phyloP scores from a whole-genome alignment of 2,329 filamentous ascomycete species.

The Colletotrichum gigasporum region DNA sequence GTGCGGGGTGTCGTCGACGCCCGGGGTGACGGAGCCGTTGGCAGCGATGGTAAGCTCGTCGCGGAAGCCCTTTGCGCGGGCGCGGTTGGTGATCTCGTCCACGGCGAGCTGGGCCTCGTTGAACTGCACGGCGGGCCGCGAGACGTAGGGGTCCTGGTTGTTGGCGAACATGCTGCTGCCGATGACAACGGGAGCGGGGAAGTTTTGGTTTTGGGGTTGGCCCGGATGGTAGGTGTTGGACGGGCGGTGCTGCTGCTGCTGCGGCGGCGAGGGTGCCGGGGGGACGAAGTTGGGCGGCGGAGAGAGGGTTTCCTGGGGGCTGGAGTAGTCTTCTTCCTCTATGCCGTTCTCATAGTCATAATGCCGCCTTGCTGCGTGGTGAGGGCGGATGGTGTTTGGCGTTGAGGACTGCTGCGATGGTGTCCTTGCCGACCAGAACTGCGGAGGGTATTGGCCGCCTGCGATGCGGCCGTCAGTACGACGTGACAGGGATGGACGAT shows the following conservation, averaged over 20 bases:
- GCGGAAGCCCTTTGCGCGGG: constrained; percentile 49
- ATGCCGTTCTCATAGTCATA: constrained; percentile 31
- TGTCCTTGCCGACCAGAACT: constrained; percentile 34
- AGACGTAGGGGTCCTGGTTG: constrained; percentile 49
- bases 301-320: constrained; percentile 40
- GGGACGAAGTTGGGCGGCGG: constrained; percentile 47
- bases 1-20: constrained; percentile 85
- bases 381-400: constrained; percentile 30
- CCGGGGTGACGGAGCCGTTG: constrained; percentile 71
- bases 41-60: constrained; percentile 61
- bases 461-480: constrained; percentile 31
- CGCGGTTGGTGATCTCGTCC: constrained; percentile 35
- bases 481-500: not conserved
- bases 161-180: constrained; percentile 22
- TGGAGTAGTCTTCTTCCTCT: constrained; percentile 34
- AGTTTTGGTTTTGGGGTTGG: not conserved
- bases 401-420: constrained; percentile 35
- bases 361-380: constrained; percentile 28
- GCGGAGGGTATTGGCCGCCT: constrained; percentile 33
- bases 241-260: constrained; percentile 43
- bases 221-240: not conserved
- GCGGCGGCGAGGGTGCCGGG: constrained; percentile 50
- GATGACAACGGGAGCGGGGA: constrained; percentile 23
- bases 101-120: constrained; percentile 47
- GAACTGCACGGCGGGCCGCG: constrained; percentile 43